Base-by-base conservation (phyloP, 768 basidiomycete species). In the Cystofilobasidium bisporidii region DNA sequence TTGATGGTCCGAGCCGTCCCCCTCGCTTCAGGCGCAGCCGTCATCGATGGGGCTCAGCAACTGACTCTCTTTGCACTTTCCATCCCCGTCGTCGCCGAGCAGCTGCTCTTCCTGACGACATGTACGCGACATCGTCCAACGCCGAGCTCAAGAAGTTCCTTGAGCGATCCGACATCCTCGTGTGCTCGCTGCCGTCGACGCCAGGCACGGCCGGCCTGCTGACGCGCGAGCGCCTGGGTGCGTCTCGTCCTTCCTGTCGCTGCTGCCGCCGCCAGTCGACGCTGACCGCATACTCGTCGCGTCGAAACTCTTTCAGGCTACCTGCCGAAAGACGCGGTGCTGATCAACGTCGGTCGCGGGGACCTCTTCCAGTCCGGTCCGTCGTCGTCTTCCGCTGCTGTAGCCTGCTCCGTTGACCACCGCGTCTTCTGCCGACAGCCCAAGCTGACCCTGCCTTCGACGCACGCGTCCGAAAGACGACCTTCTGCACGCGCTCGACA, bases 311-410 rank as follows among this genome's bases (percentile, higher is more conserved):
- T n/a, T n/a, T n/a, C n/a, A n/a, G n/a, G n/a, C n/a, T n/a, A n/a
- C n/a, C 71, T 79, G 56, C 75, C 75, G n/a, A 69, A 76, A 24
- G 73, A 72, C 24, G 73, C 73, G 2, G 69, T 78, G 30, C 76
- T 78, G 41, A 69, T 78, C 55, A 79, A 79, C 66, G 75, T 78
- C 32, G 78, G 78, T 1, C 66, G 78, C 48, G 78, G 78, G 10
- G 74, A 75, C 60, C 72, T 78, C 22, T 72, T 76, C 28, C 71
- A 74, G 40, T 74, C 76, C 17, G 74, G 76, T 76, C 38, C 67
- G 72, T 69, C 15, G 22, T 8, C 30, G 32, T 26, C n/a, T 0
- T 17, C 43, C 22, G 33, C 28, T 26, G 0, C 28, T 40, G 14
- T 40, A 10, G 28, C 2, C 32, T 28, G n/a, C n/a, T n/a, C n/a